Evolutionary conservation across 2,329 filamentous ascomycete species (phyloP).

Genomic region (Trichoderma lentiforme): DNA sequence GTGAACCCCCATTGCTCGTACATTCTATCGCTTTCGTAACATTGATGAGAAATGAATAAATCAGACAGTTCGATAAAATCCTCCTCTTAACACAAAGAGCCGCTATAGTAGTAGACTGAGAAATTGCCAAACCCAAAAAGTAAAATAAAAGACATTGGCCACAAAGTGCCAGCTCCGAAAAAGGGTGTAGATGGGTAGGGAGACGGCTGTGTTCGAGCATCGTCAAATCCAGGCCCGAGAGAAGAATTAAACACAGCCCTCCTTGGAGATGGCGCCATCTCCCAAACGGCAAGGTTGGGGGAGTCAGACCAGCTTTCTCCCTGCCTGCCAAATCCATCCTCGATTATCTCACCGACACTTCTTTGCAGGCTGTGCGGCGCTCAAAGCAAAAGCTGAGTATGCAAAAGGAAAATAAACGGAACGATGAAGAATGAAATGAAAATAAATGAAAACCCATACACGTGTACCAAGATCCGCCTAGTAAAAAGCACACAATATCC

Average conservation of each 20-base stretch:
- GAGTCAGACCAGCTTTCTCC: conserved; percentile 3
- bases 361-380: not conserved
- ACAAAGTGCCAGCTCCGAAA: not conserved
- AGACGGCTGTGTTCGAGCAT: not conserved
- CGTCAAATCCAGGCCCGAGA: not conserved
- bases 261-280: not conserved
- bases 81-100: conserved; percentile 26
- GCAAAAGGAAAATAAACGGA: not conserved
- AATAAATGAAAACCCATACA: conserved; percentile 12
- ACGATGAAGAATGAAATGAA: not conserved
- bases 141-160: not conserved
- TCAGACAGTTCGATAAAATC: conserved; percentile 16
- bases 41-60: conserved; percentile 20
- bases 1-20: conserved; percentile 38
- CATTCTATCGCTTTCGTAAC: conserved; percentile 35
- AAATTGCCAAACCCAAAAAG: not conserved
- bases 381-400: not conserved
- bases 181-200: not conserved
- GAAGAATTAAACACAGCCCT: not conserved
- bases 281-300: conserved; percentile 6
- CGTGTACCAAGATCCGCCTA: conserved; percentile 14
- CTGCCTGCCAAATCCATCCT: not conserved
- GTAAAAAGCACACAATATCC: conserved; percentile 23
- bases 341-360: conserved; percentile 12
- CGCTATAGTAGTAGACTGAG: not conserved